A percentile compares a stretch with the other conserved stretches of the same genome.
Evolutionary conservation across 805 yeast genomes (phyloP).

Genomic region (Yueomyces sp.): DNA sequence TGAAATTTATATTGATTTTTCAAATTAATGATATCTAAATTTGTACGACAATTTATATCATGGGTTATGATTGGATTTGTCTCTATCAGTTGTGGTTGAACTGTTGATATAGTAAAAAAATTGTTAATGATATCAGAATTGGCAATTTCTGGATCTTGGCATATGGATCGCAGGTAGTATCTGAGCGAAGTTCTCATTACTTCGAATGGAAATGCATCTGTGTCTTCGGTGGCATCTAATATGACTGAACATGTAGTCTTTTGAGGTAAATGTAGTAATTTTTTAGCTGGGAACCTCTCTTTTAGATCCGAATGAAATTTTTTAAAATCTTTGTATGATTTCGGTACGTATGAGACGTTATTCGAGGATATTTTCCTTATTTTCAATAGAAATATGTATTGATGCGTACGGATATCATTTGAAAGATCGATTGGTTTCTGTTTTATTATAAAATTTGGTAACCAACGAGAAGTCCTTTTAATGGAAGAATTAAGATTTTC

Average conservation of each 20-base stretch:
- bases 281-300: slow-evolving; percentile 54
- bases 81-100: slow-evolving; percentile 21
- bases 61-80: slow-evolving; percentile 28
- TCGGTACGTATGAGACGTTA: slow-evolving; percentile 32
- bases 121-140: slow-evolving; percentile 36
- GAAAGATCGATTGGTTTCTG: neutral
- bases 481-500: neutral
- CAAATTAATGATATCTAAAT: slow-evolving; percentile 46
- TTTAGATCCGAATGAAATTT: slow-evolving; percentile 39
- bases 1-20: slow-evolving; percentile 64
- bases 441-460: neutral
- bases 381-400: slow-evolving; percentile 37
- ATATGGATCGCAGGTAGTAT: slow-evolving; percentile 48
- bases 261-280: slow-evolving; percentile 44
- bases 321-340: slow-evolving; percentile 59
- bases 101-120: slow-evolving; percentile 33
- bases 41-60: slow-evolving; percentile 47
- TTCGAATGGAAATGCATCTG: slow-evolving; percentile 45
- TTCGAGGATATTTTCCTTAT: slow-evolving; percentile 25
- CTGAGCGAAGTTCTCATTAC: slow-evolving; percentile 65
- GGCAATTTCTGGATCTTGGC: slow-evolving; percentile 41
- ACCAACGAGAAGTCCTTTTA: neutral
- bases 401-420: slow-evolving; percentile 1
- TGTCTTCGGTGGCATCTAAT: slow-evolving; percentile 14
- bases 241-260: slow-evolving; percentile 19